Conservation (phyloP, 768 basidiomycete species). For the Chalciporus pseudorubinellus region DNA sequence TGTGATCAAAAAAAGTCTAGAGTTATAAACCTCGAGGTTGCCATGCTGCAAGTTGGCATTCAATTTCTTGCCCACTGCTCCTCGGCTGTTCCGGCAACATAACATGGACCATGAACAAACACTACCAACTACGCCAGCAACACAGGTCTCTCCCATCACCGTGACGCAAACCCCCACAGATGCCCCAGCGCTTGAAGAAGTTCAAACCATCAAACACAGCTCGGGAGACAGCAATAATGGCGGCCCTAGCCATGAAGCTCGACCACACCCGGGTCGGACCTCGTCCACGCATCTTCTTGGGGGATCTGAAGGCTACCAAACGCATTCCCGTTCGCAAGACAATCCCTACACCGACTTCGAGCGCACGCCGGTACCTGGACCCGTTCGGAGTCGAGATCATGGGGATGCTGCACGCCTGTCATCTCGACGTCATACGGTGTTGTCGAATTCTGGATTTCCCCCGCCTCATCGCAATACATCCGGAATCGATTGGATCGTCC, state of each 20-base stretch:
- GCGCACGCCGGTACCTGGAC: not conserved
- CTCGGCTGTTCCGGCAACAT: not conserved
- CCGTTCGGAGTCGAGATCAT: slow-evolving; percentile 17
- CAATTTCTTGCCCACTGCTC: not conserved
- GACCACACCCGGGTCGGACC: not conserved
- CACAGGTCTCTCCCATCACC: not conserved
- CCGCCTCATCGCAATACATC: not conserved
- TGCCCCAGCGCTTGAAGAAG: slow-evolving; percentile 11
- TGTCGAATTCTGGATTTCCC: not conserved
- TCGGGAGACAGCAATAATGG: slow-evolving; percentile 1
- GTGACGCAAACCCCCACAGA: not conserved
- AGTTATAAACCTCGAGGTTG: slow-evolving; percentile 5
- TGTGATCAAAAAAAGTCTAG: not conserved
- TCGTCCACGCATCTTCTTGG: slow-evolving; percentile 8
- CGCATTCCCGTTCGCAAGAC: not conserved
- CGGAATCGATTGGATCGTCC: slow-evolving; percentile 28
- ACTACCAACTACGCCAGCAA: not conserved
- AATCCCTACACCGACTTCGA: slow-evolving; percentile 12
- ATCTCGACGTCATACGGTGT: slow-evolving; percentile 5
- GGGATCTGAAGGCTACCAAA: slow-evolving; percentile 4
- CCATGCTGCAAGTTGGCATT: not conserved
- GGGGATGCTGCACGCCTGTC: slow-evolving; percentile 11
- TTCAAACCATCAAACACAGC: not conserved
- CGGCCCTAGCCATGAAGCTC: not conserved
- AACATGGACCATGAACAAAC: slow-evolving; percentile 17